Evolutionary conservation across 352 stramenopile species (phyloP), one percentile per base, ranked within the genome.

Genomic region (Phytophthora vignae): DNA sequence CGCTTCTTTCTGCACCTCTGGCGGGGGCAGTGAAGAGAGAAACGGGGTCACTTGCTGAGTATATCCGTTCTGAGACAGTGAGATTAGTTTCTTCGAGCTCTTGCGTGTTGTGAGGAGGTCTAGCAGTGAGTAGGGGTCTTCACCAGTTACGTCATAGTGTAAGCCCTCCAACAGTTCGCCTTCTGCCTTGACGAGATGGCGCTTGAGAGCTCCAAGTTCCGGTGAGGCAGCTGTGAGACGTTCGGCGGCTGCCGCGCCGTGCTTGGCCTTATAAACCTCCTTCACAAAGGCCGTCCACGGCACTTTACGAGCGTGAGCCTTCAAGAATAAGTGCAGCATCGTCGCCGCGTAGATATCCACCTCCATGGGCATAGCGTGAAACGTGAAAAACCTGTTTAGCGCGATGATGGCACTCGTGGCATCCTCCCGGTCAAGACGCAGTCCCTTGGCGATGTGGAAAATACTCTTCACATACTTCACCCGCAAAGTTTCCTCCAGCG

Each of bases 301-400:
- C 19, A 91, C 77, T 60, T 84, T 83, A 14, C 86, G 80, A 7
- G 79, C 80, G 54, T 92, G 83, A 0, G 87, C 88, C 48, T 94
- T 95, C 4, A 96, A 66, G 40, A 91, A 90, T 48, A 96, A 67
- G 58, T 94, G 77, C 4, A 96, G 61, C 78, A 92, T 90, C 36
- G 82, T 81, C 2, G 86, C 86, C 36, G 84, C 88, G 49, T 90
- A 77, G 15, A 87, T 78, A 25, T 95, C 90, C 21, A 89, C 78
- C 33, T 91, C 90, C 57, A 84, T 83, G 14, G 79, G 74, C 84
- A 95, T 95, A 2, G 85, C 68, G 49, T 90, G 78, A 46, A 94
- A 91, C 21, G 87, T 92, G 50, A 92, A 88, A 52, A 84, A 94
- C n/a, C 87, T 80, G 57, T 95, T 88, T 29, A 96, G 74, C 11